Evolutionary conservation across 2,329 filamentous ascomycete genomes (phyloP), one percentile per base, ranked within the genome.

Genomic region (Emmonsia crescens): DNA sequence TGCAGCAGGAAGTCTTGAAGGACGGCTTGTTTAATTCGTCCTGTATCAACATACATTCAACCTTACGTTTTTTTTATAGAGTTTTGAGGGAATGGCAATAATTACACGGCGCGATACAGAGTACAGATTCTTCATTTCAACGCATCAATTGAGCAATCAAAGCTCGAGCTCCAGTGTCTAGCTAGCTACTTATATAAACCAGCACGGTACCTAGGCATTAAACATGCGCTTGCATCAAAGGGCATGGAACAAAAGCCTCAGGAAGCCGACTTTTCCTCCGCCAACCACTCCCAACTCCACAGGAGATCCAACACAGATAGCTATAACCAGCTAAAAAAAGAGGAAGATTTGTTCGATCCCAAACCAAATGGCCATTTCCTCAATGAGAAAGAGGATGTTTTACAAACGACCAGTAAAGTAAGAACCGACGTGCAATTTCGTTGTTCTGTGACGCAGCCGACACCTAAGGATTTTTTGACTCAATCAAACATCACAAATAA

Each of bases 361-460:
- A 78, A 76, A 77, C 74, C 73, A 75, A 73, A 76, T 73, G 74
- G 73, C 74, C 74, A 77, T 70, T 76, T 72, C 71, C 73, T 72
- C 72, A 68, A 71, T 67, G 69, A 68, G 68, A 57, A 62, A 36
- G 61, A 63, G 64, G 63, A 71, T 74, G 74, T 69, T 72, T 70
- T 69, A 71, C 73, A 72, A 73, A 73, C 74, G 73, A 74, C 74
- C 72, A 78, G 74, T 79, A 80, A 78, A 77, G 76, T 77, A 77
- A 74, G 78, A 76, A 80, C 78, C 80, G 77, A 80, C 75, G 79
- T 89, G 88, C 88, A 91, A 93, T 93, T 63, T 81, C 82, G 78
- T 88, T 77, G 64, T 73, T 89, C 88, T 92, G 83, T 82, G 86
- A 85, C 86, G 84, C 82, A 84, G 88, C 83, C 85, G 88, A 91